Conservation (phyloP, 1,284 basidiomycete species). For the Mycosarcoma mackinlayi region DNA sequence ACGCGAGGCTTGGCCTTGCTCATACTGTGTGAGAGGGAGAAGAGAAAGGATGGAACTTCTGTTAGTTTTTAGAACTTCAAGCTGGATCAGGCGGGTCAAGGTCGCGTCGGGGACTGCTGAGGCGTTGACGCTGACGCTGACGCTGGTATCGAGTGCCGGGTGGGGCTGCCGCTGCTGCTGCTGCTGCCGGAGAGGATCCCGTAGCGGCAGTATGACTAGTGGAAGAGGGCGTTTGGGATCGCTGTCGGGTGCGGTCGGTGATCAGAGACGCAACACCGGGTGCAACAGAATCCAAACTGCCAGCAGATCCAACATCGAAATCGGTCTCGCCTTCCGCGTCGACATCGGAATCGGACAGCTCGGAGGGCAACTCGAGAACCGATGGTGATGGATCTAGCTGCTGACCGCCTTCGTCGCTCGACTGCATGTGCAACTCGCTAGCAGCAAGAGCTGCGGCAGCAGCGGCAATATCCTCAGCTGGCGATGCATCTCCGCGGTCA, state of each 20-base stretch:
- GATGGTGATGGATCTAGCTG: conserved; percentile 3
- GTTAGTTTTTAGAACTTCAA: too few relatives aligned
- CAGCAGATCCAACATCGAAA: neutral
- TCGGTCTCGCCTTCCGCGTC: conserved; percentile 13
- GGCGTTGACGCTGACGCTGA: conserved; percentile 17
- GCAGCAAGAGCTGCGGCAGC: neutral
- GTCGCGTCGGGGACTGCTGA: conserved; percentile 1
- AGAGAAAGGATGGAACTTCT: neutral
- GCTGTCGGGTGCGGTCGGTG: conserved; percentile 6
- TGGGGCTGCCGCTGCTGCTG: too few relatives aligned
- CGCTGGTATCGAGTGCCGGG: conserved; percentile 2
- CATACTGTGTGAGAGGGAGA: conserved; percentile 35
- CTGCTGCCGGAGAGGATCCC: neutral
- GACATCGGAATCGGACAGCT: conserved; percentile 20
- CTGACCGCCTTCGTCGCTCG: conserved; percentile 1
- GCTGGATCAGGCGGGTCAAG: neutral
- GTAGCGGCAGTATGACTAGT: neutral
- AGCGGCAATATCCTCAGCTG: too few relatives aligned
- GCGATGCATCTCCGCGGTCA: too few relatives aligned
- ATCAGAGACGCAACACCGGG: too few relatives aligned
- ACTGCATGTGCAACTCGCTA: neutral
- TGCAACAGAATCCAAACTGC: neutral
- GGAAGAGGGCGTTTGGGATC: conserved; percentile 24
- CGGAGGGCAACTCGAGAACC: conserved; percentile 14
- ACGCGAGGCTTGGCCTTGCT: conserved; percentile 61